Evolutionary conservation across 2,329 filamentous ascomycete species (phyloP).

Genomic region (Monilinia polystroma): DNA sequence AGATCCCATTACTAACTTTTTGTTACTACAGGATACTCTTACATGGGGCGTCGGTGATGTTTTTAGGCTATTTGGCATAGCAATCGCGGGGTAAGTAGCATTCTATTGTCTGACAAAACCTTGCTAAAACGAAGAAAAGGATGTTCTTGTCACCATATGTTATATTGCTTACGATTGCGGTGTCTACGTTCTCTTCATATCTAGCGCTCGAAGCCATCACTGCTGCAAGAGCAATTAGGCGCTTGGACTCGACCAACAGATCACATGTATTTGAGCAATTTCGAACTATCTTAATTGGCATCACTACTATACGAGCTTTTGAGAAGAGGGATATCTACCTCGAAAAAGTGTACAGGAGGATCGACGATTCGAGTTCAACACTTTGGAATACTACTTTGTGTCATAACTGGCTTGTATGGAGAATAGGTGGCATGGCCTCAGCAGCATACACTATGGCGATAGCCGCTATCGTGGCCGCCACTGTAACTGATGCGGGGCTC

Average conservation of each 20-base stretch:
- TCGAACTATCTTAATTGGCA: conserved; percentile 65
- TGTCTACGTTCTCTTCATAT: conserved; percentile 6
- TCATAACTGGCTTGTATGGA: conserved; percentile 23
- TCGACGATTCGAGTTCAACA: conserved; percentile 67
- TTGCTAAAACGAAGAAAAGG: conserved; percentile 10
- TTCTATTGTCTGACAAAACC: background rate
- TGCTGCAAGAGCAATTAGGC: conserved; percentile 67
- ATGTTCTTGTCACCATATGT: conserved; percentile 59
- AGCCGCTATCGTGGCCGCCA: conserved; percentile 60
- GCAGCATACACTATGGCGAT: conserved; percentile 66
- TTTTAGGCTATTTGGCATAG: conserved; percentile 53
- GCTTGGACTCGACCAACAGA: conserved; percentile 72
- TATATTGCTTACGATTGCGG: conserved; percentile 44
- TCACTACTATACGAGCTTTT: conserved; percentile 74
- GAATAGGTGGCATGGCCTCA: conserved; percentile 51
- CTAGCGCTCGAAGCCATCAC: conserved; percentile 47
- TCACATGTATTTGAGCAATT: conserved; percentile 73
- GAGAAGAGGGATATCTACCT: conserved; percentile 64
- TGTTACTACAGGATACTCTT: background rate
- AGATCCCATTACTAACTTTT: background rate
- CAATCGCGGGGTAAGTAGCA: conserved; percentile 51
- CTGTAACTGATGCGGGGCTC: conserved; percentile 62
- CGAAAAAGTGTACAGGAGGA: conserved; percentile 62
- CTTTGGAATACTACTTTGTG: conserved; percentile 55
- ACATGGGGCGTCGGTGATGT: conserved; percentile 12